Conservation (phyloP, 768 basidiomycete genomes). For the Suillus ampliporus region DNA sequence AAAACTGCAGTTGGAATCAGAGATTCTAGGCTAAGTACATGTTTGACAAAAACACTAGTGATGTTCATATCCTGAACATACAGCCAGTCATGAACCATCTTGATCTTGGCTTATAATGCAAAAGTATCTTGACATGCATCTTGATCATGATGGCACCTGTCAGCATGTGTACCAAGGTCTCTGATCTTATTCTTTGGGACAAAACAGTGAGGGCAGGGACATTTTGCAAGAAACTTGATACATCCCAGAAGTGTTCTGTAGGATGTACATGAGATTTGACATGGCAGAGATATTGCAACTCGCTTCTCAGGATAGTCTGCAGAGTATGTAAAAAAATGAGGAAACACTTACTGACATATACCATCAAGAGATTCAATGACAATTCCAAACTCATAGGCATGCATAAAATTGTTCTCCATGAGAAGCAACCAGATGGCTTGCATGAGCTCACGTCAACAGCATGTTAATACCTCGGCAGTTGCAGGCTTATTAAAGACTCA, state of each 20-base stretch:
- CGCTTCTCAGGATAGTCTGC: conserved; percentile 42
- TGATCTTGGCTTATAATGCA: background rate
- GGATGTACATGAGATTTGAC: conserved; percentile 2
- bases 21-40: background rate
- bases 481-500: background rate
- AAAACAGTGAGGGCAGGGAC: conserved; percentile 28
- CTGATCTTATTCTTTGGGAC: conserved; percentile 15
- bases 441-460: conserved; percentile 28
- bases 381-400: conserved; percentile 29
- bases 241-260: conserved; percentile 25
- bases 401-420: conserved; percentile 28
- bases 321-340: conserved; percentile 28
- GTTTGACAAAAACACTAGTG: background rate
- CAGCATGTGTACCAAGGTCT: conserved; percentile 17
- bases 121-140: conserved; percentile 12
- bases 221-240: conserved; percentile 23
- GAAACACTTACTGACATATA: conserved; percentile 18
- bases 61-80: conserved; percentile 11
- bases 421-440: conserved; percentile 31
- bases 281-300: conserved; percentile 9
- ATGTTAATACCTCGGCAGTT: conserved; percentile 10
- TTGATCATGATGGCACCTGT: background rate
- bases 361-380: conserved; percentile 27
- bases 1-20: background rate
- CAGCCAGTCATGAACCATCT: conserved; percentile 9